These are phyloP conservation scores for Phytopythium litorale DNA, from an alignment of 352 stramenopile species.

Conservation along the genomic window DNA sequence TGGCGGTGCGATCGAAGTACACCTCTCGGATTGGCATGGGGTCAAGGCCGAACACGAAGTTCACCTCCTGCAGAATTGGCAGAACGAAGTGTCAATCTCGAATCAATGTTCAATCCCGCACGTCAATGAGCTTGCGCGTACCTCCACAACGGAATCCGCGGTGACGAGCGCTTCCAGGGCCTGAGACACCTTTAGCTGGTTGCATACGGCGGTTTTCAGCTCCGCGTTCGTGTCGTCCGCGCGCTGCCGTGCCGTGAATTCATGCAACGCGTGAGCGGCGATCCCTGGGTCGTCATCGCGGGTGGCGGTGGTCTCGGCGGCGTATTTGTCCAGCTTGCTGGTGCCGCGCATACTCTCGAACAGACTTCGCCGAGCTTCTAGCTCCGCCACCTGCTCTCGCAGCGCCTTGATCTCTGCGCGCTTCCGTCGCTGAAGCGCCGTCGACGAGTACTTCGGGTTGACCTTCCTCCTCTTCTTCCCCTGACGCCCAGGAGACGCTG, in stretches of 20 bases:
- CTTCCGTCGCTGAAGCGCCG: slow-evolving; percentile 11
- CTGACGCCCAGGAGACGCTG: too few species aligned
- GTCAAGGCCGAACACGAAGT: background rate
- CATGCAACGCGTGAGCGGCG: background rate
- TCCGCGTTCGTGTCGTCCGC: background rate
- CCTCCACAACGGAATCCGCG: background rate
- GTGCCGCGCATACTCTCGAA: background rate
- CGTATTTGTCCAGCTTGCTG: background rate
- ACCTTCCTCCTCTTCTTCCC: background rate
- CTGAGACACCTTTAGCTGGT: background rate
- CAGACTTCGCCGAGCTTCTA: slow-evolving; percentile 8
- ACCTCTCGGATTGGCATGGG: background rate
- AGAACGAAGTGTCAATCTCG: background rate
- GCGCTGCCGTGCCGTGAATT: background rate
- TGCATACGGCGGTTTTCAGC: background rate
- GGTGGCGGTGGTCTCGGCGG: background rate
- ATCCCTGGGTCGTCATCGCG: background rate
- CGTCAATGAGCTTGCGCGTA: background rate
- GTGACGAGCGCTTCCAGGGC: background rate
- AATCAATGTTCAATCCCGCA: background rate
- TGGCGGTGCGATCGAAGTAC: background rate
- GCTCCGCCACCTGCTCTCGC: slow-evolving; percentile 11
- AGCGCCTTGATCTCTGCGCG: slow-evolving; percentile 14
- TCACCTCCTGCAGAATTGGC: background rate
- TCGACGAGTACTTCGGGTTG: background rate